These are phyloP conservation scores for Persicaria tinctoria DNA, from an alignment of 148 eudicot species.

Conservation along the genomic window DNA sequence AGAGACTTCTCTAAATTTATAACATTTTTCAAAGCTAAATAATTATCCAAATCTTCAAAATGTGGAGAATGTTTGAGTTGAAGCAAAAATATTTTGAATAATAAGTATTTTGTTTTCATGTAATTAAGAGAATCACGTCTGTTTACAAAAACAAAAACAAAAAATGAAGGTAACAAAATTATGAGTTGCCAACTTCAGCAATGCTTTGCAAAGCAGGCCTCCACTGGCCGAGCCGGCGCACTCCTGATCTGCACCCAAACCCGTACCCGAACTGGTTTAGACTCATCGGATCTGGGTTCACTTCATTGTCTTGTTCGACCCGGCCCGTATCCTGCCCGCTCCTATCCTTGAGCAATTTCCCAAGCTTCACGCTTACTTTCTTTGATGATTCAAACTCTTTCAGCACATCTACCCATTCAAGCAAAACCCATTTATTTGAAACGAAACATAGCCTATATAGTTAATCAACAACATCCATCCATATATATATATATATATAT, in stretches of 20 bases:
- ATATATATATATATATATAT: too few relatives aligned
- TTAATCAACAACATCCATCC: background rate
- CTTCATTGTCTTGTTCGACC: background rate
- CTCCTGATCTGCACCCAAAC: background rate
- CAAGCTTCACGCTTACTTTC: constrained; percentile 54
- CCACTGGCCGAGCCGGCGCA: constrained; percentile 47
- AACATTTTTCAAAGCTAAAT: too few relatives aligned
- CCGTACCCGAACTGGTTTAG: background rate
- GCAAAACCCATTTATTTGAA: too few relatives aligned
- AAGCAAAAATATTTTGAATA: too few relatives aligned
- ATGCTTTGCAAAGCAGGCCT: constrained; percentile 73
- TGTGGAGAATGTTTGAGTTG: too few relatives aligned
- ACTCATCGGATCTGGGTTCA: background rate
- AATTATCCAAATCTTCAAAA: too few relatives aligned
- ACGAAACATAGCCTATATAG: background rate
- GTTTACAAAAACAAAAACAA: too few relatives aligned
- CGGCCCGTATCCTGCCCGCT: constrained; percentile 26
- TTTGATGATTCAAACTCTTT: constrained; percentile 40
- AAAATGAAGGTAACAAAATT: background rate
- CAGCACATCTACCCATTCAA: constrained; percentile 39
- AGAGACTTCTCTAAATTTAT: too few relatives aligned
- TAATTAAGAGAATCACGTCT: too few relatives aligned
- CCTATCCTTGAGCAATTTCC: constrained; percentile 46
- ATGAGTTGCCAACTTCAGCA: constrained; percentile 34
- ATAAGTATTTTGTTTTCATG: too few relatives aligned